Base-by-base conservation (phyloP, 805 yeast genomes). In the Saturnispora hagleri region DNA sequence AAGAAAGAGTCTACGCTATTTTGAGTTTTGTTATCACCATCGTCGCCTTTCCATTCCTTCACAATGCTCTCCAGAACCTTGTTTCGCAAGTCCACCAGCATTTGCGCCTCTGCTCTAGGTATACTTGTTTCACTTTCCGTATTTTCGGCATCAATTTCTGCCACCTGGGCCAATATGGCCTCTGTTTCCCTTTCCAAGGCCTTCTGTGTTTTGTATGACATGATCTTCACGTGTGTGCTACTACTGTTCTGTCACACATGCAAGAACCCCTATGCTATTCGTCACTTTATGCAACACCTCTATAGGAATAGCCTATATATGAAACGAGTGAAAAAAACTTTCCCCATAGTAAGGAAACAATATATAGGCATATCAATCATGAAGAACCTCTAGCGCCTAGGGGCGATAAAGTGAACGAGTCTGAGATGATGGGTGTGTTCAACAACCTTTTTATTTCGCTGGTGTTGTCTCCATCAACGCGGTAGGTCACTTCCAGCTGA, bases 391-490 rank as follows among this genome's bases (percentile, higher is more conserved):
- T 43, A 27, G 33, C n/a, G 18, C 15, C 22, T 26, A 43, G 8
- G 12, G 31, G 31, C 15, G 46, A 24, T 20, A 43, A 36, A 3
- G 20, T 36, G 24, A 36, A 36, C 22, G 22, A 18, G 6, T 12
- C 24, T 6, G 44, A 41, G 3, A 6, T 22, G n/a, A 41, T 41
- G 3, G 36, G 13, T 4, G 40, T 17, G 5, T 8, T 36, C 17
- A 24, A 17, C 27, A 22, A 12, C 22, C 22, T 28, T 36, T 27
- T 38, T n/a, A 38, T 18, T 12, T 18, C 34, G 12, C 33, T 36
- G 38, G 18, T 31, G 70, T 70, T 47, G 74, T 71, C 86, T 84
- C 80, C 46, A 2, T 38, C 36, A 31, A 31, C 15, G 34, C 34
- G 34, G 13, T 9, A 48, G 7, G 55, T 24, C 2, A 57, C 35